Evolutionary conservation across 139 green algal genomes (phyloP).

Genomic region (Micractinium sp.): DNA sequence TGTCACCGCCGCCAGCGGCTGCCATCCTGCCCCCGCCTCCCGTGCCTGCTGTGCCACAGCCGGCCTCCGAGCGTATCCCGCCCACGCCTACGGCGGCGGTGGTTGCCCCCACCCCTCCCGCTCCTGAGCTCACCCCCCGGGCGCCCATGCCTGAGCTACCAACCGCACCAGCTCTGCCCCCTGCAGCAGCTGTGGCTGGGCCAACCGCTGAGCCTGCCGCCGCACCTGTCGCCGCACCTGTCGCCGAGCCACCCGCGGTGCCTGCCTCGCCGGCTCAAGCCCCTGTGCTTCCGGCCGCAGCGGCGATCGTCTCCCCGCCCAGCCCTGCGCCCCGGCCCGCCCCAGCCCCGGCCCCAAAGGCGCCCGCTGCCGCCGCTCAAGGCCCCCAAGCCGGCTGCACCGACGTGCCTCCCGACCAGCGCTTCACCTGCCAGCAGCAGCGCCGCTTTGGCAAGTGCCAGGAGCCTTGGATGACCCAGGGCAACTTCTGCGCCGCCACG

Average conservation of each 20-base stretch:
- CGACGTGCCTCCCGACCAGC: constrained; percentile 12
- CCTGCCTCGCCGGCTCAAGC: neutral
- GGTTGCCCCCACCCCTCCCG: too few species aligned
- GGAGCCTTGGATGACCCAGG: constrained; percentile 26
- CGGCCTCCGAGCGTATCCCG: too few species aligned
- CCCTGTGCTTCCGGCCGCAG: neutral
- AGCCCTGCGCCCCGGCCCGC: neutral
- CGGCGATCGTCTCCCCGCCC: neutral
- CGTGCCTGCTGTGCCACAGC: too few species aligned
- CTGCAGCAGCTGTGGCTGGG: neutral
- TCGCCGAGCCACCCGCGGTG: neutral
- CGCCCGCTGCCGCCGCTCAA: neutral
- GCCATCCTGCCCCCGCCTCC: too few species aligned
- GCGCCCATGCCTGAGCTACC: too few species aligned
- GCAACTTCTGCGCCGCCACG: constrained; percentile 35
- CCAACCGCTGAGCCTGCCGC: neutral
- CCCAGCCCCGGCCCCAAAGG: neutral
- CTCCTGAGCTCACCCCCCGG: too few species aligned
- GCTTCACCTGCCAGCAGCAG: constrained; percentile 56
- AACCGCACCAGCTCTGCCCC: neutral
- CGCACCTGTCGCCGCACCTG: neutral
- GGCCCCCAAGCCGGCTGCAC: constrained; percentile 5
- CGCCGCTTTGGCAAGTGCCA: constrained; percentile 38
- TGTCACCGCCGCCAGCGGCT: too few species aligned
- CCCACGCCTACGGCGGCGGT: too few species aligned